Percentiles rank a stretch among this genome's conserved stretches.
Conservation (phyloP, 2,329 filamentous ascomycete genomes). For the Dactylella cylindrospora region DNA sequence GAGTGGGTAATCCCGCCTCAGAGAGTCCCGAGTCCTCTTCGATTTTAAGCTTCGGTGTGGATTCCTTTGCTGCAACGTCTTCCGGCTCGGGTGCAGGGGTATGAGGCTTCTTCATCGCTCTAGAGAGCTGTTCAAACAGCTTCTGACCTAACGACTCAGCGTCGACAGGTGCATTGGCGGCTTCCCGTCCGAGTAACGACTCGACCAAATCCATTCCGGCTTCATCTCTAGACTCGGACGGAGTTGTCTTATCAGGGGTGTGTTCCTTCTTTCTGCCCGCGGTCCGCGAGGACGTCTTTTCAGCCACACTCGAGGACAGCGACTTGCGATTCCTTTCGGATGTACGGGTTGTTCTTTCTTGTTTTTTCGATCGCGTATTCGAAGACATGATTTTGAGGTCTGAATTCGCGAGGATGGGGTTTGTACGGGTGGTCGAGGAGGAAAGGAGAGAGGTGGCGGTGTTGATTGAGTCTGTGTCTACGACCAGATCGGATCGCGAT, state of each 20-base stretch:
- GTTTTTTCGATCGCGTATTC: conserved; percentile 43
- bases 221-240: conserved; percentile 41
- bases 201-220: conserved; percentile 35
- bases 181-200: conserved; percentile 24
- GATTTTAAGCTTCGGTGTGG: conserved; percentile 34
- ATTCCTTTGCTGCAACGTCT: conserved; percentile 27
- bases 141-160: conserved; percentile 32
- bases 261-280: conserved; percentile 37
- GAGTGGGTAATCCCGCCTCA: conserved; percentile 26
- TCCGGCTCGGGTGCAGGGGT: conserved; percentile 42
- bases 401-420: not conserved
- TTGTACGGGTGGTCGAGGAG: conserved; percentile 7
- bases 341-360: conserved; percentile 41
- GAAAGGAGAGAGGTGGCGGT: conserved; percentile 5
- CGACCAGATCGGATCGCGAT: conserved; percentile 44
- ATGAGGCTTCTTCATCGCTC: conserved; percentile 43
- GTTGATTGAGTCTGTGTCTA: too few relatives aligned
- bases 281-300: conserved; percentile 31
- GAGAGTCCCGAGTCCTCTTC: conserved; percentile 31
- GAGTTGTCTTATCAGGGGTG: conserved; percentile 21
- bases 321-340: conserved; percentile 43
- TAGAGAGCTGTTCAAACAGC: conserved; percentile 37
- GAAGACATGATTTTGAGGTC: conserved; percentile 26
- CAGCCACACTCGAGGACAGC: conserved; percentile 17
- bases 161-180: conserved; percentile 20